Conservation (phyloP, 2,329 filamentous ascomycete species). For the Talaromyces sp. region DNA sequence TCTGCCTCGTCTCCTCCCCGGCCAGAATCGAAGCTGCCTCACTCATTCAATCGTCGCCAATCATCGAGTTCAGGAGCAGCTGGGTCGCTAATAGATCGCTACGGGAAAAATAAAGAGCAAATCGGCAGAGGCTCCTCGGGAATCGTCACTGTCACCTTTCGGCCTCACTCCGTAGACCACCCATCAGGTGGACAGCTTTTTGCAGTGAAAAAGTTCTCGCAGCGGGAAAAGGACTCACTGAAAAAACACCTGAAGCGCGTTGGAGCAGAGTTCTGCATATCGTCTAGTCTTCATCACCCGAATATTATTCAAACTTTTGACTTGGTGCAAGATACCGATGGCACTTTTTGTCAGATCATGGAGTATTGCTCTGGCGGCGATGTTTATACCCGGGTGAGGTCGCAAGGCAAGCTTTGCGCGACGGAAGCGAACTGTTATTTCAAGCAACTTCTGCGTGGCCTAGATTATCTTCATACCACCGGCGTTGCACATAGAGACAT, state of each 20-base stretch:
- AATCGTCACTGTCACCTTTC: slow-evolving; percentile 85
- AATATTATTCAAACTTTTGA: slow-evolving; percentile 91
- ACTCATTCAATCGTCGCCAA: background rate
- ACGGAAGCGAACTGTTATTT: slow-evolving; percentile 87
- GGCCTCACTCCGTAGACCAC: slow-evolving; percentile 68
- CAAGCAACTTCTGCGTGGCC: slow-evolving; percentile 90
- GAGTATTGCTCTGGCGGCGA: slow-evolving; percentile 89
- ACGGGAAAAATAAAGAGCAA: slow-evolving; percentile 17
- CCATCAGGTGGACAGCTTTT: slow-evolving; percentile 71
- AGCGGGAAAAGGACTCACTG: slow-evolving; percentile 76
- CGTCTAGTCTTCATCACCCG: slow-evolving; percentile 79
- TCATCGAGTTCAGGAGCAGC: background rate
- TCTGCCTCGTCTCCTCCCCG: background rate
- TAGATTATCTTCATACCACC: slow-evolving; percentile 93
- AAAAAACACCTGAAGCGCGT: slow-evolving; percentile 90
- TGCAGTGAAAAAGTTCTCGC: slow-evolving; percentile 87
- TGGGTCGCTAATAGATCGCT: slow-evolving; percentile 12
- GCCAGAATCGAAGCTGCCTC: background rate
- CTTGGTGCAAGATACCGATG: slow-evolving; percentile 71
- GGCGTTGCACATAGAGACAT: slow-evolving; percentile 67
- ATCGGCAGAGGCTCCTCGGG: slow-evolving; percentile 88
- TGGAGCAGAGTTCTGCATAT: slow-evolving; percentile 89
- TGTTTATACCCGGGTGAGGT: slow-evolving; percentile 77
- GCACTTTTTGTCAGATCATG: slow-evolving; percentile 87
- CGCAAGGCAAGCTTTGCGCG: slow-evolving; percentile 68